phyloP scores from a whole-genome alignment of 805 yeast genomes.

The Spathaspora boniae region DNA sequence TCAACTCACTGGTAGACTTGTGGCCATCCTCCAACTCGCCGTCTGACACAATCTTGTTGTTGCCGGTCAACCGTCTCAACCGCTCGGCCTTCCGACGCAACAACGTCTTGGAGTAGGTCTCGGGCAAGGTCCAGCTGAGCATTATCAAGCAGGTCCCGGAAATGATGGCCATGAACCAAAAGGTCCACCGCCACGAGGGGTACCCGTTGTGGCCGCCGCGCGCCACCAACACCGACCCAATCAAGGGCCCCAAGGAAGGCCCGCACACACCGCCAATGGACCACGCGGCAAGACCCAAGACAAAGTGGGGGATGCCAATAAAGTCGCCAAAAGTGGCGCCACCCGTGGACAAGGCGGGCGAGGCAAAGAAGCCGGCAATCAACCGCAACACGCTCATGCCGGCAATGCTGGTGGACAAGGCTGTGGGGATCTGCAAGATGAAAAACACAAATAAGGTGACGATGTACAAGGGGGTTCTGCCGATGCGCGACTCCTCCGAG shows the following conservation, averaged over 20 bases:
- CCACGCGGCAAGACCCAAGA: constrained; percentile 31
- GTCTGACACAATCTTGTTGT: constrained; percentile 37
- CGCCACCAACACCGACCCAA: constrained; percentile 48
- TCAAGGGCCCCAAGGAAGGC: constrained; percentile 58
- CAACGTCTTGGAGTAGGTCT: constrained; percentile 44
- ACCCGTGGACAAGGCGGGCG: constrained; percentile 57
- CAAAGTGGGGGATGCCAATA: neutral
- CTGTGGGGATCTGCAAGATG: constrained; percentile 55
- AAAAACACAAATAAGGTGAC: constrained; percentile 44
- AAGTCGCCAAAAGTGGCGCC: constrained; percentile 55
- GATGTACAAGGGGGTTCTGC: constrained; percentile 50
- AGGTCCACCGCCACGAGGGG: constrained; percentile 59
- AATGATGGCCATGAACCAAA: constrained; percentile 48
- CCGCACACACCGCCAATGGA: constrained; percentile 52
- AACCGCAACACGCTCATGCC: constrained; percentile 50
- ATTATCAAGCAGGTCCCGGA: constrained; percentile 35
- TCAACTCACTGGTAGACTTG: constrained; percentile 16
- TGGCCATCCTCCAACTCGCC: constrained; percentile 31
- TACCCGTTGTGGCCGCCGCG: constrained; percentile 13
- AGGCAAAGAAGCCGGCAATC: constrained; percentile 51
- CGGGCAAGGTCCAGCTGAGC: constrained; percentile 43
- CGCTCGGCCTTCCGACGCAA: constrained; percentile 45
- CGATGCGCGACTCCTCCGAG: constrained; percentile 51
- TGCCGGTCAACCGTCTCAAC: constrained; percentile 46
- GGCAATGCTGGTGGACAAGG: constrained; percentile 47